Base-by-base conservation (phyloP, 805 yeast species). In the Candida taoyuanica region DNA sequence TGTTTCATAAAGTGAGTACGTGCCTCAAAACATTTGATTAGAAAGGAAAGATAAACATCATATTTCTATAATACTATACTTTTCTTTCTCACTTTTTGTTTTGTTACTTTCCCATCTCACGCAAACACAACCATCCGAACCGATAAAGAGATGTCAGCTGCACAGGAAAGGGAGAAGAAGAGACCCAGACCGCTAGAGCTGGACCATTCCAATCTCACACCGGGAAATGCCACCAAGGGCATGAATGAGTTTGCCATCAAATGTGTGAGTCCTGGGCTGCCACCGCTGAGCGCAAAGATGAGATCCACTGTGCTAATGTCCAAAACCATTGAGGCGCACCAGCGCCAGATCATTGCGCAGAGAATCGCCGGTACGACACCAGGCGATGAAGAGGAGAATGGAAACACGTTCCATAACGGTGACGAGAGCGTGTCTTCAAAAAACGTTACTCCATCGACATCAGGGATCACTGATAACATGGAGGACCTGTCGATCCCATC, bases 241-340 rank as follows among this genome's bases (percentile, higher is more conserved):
- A 50, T 55, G 57, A 42, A 31, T 7, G 49, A 52, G n/a, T 45
- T 33, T 17, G 60, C 58, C 9, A 28, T 55, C 37, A 43, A 52
- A 32, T 53, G 57, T 35, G 47, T 50, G n/a, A 53, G 58, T 16
- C 60, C 60, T 6, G 59, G 59, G 0, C 39, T 53, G 15, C 58
- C 59, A 5, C 54, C 59, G 0, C 37, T 56, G 4, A 49, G 52
- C 31, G 51, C 56, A 2, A 49, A 51, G 36, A 55, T 56, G 59
- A 46, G 53, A 32, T 39, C 54, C 17, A 53, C 60, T 0, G 45
- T 56, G 16, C 18, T 49, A 19, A 49, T 50, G 7, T 53, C 59
- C 20, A 49, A 46, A 38, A 20, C 46, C 8, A 56, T 56, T 5
- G 57, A 53, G 31, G 53, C 50, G 6, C 56, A 55, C 19, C 59